Base-by-base conservation (phyloP, 2,329 filamentous ascomycete genomes). In the Coniella vitis region DNA sequence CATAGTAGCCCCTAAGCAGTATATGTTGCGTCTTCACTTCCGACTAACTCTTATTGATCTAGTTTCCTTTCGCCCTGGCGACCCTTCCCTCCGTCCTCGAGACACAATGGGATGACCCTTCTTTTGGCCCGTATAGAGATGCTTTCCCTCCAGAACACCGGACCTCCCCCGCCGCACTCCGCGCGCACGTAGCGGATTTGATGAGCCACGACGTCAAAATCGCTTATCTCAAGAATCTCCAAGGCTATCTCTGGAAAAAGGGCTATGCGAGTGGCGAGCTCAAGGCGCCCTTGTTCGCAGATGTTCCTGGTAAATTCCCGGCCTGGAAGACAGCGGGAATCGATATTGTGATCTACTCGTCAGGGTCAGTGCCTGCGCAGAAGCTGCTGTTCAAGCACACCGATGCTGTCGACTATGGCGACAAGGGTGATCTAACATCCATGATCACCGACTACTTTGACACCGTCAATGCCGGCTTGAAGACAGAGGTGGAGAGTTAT, bases 1-100 rank as follows among this genome's bases (percentile, higher is more conserved):
- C n/a, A n/a, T 29, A 25, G 20, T 22, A 21, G 7, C 29, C 22
- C 43, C 13, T 36, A n/a, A 31, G 22, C 22, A 9, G 48, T 29
- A 42, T 43, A 35, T 22, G 34, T 40, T 35, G 21, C 38, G 22
- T 47, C 48, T 54, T 22, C 35, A 45, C 48, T 38, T 44, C 13
- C 25, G 25, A 43, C 34, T 36, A 37, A 37, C 47, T 19, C n/a
- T 25, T 20, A n/a, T n/a, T n/a, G 38, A 17, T 38, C 31, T 54
- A 90, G 86, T 91, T 89, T 63, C 87, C 87, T 22, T 90, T 89
- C 68, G 84, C 86, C 45, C 71, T 90, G 53, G 65, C 76, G 44
- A 79, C 75, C 41, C 78, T 91, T 42, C 81, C 84, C 41, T 66
- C 71, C 49, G 78, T 82, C 49, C 72, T 90, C 52, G 70, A 75